phyloP scores from a whole-genome alignment of 2,329 filamentous ascomycete genomes.

The Cladophialophora bantiana region DNA sequence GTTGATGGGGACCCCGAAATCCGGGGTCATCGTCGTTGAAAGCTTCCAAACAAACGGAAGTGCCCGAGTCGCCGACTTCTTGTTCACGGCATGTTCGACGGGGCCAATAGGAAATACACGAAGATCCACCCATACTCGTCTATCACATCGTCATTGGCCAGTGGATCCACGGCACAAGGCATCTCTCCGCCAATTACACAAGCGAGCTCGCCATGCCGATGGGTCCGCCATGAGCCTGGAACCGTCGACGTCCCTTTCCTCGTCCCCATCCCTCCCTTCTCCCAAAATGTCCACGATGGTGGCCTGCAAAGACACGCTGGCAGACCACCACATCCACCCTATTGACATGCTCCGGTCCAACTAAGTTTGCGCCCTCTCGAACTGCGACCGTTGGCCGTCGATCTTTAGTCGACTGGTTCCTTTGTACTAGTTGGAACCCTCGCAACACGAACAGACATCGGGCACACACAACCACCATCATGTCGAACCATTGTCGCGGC shows the following conservation, averaged over 20 bases:
- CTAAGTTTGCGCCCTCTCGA: not conserved
- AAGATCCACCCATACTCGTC: not conserved
- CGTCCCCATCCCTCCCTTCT: not conserved
- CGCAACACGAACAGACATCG: not conserved
- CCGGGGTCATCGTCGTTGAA: not conserved
- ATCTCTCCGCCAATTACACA: not conserved
- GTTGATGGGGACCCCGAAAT: not conserved
- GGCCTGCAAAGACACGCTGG: slow-evolving; percentile 15
- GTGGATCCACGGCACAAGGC: not conserved
- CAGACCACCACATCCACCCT: not conserved
- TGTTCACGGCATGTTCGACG: not conserved
- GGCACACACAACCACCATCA: not conserved
- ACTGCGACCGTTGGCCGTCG: not conserved
- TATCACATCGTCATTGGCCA: not conserved
- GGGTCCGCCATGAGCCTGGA: not conserved
- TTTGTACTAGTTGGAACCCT: not conserved
- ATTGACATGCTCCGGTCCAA: not conserved
- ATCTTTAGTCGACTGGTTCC: not conserved
- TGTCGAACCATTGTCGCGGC: not conserved
- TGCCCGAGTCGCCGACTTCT: not conserved
- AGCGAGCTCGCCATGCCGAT: not conserved
- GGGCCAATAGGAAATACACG: not conserved
- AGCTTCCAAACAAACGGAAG: not conserved
- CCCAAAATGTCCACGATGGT: slow-evolving; percentile 1
- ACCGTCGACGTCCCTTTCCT: not conserved